Evolutionary conservation across 257 asterid species (phyloP).

Genomic region (Cynanchum wilfordii): DNA sequence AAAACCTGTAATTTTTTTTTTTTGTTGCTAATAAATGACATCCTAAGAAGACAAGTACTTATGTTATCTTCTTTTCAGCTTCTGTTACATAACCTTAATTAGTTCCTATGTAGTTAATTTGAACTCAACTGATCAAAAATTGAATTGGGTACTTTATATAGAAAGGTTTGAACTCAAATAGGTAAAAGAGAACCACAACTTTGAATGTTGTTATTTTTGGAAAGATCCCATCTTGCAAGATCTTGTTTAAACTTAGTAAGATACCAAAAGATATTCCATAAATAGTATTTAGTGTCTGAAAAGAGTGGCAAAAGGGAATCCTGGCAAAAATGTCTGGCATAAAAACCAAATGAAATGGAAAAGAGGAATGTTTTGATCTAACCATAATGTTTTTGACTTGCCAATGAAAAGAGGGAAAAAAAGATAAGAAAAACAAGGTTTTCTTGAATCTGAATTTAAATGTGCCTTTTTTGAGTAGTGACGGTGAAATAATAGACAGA

Average conservation of each 20-base stretch:
- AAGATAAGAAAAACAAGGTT: not conserved
- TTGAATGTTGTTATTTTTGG: not conserved
- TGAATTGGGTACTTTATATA: too few relatives aligned
- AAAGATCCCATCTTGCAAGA: not conserved
- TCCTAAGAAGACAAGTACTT: slow-evolving; percentile 7
- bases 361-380: not conserved
- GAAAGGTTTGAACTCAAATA: too few relatives aligned
- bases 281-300: not conserved
- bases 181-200: too few relatives aligned
- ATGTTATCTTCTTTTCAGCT: not conserved
- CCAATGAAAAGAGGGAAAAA: not conserved
- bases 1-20: slow-evolving; percentile 15
- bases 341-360: too few relatives aligned
- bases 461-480: not conserved
- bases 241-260: not conserved
- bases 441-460: too few relatives aligned
- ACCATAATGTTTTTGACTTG: not conserved
- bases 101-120: not conserved
- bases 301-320: not conserved
- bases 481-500: not conserved
- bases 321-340: not conserved
- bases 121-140: too few relatives aligned
- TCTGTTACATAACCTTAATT: not conserved
- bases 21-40: slow-evolving; percentile 18
- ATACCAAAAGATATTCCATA: not conserved